phyloP scores from a whole-genome alignment of 2,329 filamentous ascomycete genomes.

The Fonsecaea nubica region DNA sequence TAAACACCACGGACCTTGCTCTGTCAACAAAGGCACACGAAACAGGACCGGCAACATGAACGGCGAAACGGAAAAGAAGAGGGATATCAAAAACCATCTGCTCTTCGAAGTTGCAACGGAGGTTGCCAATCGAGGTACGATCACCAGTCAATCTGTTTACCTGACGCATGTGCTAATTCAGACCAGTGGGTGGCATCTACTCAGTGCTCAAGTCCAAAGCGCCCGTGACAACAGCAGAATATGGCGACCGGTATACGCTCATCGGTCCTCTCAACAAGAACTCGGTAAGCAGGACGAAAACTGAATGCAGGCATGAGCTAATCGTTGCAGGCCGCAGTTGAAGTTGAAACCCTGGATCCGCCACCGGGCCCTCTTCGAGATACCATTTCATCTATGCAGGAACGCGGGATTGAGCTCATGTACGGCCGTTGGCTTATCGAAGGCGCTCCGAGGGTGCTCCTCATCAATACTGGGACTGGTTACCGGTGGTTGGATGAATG shows the following conservation, averaged over 20 bases:
- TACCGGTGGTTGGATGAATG: conserved; percentile 93
- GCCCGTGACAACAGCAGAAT: conserved; percentile 95
- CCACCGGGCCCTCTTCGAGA: conserved; percentile 77
- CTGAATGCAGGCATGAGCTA: conserved; percentile 27
- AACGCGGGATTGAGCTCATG: conserved; percentile 84
- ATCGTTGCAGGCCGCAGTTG: conserved; percentile 78
- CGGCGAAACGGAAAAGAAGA: conserved; percentile 48
- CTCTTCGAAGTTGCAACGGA: conserved; percentile 98
- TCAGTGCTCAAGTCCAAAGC: conserved; percentile 99
- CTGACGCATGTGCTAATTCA: conserved; percentile 28
- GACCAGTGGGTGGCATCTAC: conserved; percentile 92
- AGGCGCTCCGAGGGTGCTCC: conserved; percentile 87
- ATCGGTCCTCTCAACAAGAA: conserved; percentile 92
- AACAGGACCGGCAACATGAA: conserved; percentile 37
- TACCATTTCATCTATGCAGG: conserved; percentile 91
- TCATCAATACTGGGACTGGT: conserved; percentile 93
- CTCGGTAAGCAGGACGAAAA: conserved; percentile 65
- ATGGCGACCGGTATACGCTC: conserved; percentile 95
- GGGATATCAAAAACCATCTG: conserved; percentile 91
- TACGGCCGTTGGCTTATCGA: conserved; percentile 98
- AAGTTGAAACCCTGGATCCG: conserved; percentile 92
- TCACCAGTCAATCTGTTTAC: conserved; percentile 33
- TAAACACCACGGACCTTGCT: not conserved
- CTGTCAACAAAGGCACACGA: not conserved
- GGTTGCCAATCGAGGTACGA: conserved; percentile 87